Evolutionary conservation across 306 rosid genomes (phyloP).

Genomic region (Citrullus colocynthis): DNA sequence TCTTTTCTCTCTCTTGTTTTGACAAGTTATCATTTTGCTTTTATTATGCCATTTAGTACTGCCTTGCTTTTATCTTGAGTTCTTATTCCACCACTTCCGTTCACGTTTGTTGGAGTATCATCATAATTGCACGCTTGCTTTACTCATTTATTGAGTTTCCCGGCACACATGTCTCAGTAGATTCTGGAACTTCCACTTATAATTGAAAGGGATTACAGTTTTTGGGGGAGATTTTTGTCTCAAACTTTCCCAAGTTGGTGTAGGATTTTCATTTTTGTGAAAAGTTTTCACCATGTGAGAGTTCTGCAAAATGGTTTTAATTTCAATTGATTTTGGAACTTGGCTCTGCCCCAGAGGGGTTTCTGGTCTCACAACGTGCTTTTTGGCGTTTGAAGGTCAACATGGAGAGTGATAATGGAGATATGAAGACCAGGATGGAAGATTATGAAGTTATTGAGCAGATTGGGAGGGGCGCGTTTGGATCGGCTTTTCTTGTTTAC

Average conservation of each 20-base stretch:
- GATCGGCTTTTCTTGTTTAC: constrained; percentile 69
- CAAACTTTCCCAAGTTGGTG: not conserved
- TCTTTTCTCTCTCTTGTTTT: constrained; percentile 17
- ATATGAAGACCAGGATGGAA: constrained; percentile 50
- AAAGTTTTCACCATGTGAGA: not conserved
- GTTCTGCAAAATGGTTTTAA: constrained; percentile 15
- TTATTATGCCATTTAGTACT: constrained; percentile 12
- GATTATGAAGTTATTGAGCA: constrained; percentile 67
- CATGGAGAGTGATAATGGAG: constrained; percentile 53
- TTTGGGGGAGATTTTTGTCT: constrained; percentile 9
- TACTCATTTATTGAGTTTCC: constrained; percentile 22
- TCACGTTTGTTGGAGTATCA: constrained; percentile 10
- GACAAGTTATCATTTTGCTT: constrained; percentile 27
- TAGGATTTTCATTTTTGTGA: not conserved
- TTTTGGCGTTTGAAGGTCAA: constrained; percentile 31
- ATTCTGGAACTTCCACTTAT: constrained; percentile 20
- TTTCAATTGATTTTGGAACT: constrained; percentile 12
- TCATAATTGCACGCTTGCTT: constrained; percentile 22
- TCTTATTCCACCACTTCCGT: constrained; percentile 14
- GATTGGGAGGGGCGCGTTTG: constrained; percentile 82
- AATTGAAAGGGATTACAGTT: constrained; percentile 12
- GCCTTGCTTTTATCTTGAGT: constrained; percentile 22
- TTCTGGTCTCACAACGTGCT: constrained; percentile 12
- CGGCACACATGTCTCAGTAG: constrained; percentile 18
- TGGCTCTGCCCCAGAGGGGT: constrained; percentile 22